Base-by-base conservation (phyloP, 805 yeast genomes). In the Nakazawaea holstii region DNA sequence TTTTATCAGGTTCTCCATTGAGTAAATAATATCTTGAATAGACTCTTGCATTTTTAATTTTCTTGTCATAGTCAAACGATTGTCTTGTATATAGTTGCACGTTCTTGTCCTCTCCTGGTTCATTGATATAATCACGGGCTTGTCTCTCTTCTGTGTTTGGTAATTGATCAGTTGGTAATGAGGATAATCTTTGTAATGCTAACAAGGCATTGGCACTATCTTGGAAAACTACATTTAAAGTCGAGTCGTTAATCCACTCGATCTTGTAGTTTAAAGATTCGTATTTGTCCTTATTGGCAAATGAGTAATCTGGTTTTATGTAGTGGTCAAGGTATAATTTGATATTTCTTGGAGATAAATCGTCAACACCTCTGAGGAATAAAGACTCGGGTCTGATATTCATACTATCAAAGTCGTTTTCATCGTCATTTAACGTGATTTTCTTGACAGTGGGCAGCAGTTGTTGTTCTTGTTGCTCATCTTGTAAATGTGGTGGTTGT, bases 181-280 rank as follows among this genome's bases (percentile, higher is more conserved):
- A 14, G 6, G 46, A 41, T 35, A 49, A 45, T 15, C n/a, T n/a
- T 6, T 10, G 14, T 28, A 53, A 41, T 13, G 62, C 63, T 43
- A 54, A 58, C 13, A 41, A n/a, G 1, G 59, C 55, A 30, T 49
- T 53, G 7, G 58, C 62, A 4, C 43, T 47, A 39, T 70, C 66
- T 39, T 68, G 67, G 58, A 81, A 83, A 5, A 72, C 76, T n/a
- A 81, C 56, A 52, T 78, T 80, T 33, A 82, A 70, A 2, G 79
- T 67, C 15, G 76, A 57, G 59, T 84, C 91, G 57, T 84, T 78
- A 35, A 84, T 72, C 91, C 91, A 84, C 55, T 82, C 80, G 27
- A 82, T 60, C 28, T 66, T 63, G 58, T 72, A 78, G 24, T 58
- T 53, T 45, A 60, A 57, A 39, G 51, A 54, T 4, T 57, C 56